phyloP scores from a whole-genome alignment of 169 alveolate genomes.

The Theileria orientalis region DNA sequence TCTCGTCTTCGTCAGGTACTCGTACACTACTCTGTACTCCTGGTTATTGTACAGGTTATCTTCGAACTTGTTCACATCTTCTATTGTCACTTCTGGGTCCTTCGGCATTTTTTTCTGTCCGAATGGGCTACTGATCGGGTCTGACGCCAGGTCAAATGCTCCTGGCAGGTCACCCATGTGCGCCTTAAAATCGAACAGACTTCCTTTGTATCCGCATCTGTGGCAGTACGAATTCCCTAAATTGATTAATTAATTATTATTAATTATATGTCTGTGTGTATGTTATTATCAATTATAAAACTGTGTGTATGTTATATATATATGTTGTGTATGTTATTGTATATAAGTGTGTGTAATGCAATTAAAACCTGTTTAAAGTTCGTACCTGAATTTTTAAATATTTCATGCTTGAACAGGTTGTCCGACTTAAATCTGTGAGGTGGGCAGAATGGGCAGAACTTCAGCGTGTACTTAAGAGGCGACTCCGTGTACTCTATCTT shows the following conservation, averaged over 20 bases:
- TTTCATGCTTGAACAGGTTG: slow-evolving; percentile 78
- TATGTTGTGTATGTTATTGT: background rate
- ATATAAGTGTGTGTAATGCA: too few relatives aligned
- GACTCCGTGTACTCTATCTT: slow-evolving; percentile 73
- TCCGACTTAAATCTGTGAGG: slow-evolving; percentile 81
- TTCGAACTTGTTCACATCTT: slow-evolving; percentile 67
- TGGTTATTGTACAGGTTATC: slow-evolving; percentile 61
- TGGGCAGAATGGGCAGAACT: slow-evolving; percentile 82
- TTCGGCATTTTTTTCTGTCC: background rate
- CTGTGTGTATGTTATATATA: background rate
- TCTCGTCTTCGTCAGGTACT: slow-evolving; percentile 80
- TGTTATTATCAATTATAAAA: background rate
- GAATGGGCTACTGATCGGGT: slow-evolving; percentile 41
- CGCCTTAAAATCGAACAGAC: slow-evolving; percentile 83
- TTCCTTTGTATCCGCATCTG: slow-evolving; percentile 83
- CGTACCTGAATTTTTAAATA: slow-evolving; percentile 72
- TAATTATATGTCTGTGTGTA: too few relatives aligned
- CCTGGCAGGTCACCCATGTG: slow-evolving; percentile 77
- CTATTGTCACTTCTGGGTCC: slow-evolving; percentile 50
- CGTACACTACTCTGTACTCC: slow-evolving; percentile 70
- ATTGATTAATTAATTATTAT: too few relatives aligned
- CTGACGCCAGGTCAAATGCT: slow-evolving; percentile 44
- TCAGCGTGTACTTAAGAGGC: slow-evolving; percentile 75
- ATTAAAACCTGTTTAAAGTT: too few relatives aligned
- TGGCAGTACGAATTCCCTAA: slow-evolving; percentile 81